A percentile compares a stretch with the other conserved stretches of the same genome.
These are phyloP conservation scores for Malassezia yamatoensis DNA, from an alignment of 1,284 basidiomycete species.

Conservation along the genomic window DNA sequence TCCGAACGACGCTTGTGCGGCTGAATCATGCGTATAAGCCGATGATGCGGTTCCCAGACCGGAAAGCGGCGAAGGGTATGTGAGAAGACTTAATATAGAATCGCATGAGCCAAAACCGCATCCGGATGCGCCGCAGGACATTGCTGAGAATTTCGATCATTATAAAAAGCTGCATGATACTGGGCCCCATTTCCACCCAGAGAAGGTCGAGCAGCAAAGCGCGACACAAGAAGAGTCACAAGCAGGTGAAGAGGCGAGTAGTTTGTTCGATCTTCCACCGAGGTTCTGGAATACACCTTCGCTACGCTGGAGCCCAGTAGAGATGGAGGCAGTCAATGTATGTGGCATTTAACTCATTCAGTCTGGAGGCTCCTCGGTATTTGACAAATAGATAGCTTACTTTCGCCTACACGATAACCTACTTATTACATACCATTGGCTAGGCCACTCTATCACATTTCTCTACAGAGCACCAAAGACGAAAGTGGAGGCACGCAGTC, in stretches of 20 bases:
- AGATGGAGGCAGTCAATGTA: conserved; percentile 45
- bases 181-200: conserved; percentile 43
- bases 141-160: conserved; percentile 30
- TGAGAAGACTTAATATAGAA: conserved; percentile 13
- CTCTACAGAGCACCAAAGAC: too few species aligned
- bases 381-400: background rate
- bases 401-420: background rate
- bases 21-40: conserved; percentile 31
- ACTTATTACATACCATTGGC: too few species aligned
- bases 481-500: too few species aligned
- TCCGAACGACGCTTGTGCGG: conserved; percentile 26
- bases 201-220: conserved; percentile 22
- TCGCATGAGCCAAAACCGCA: conserved; percentile 38
- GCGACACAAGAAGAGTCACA: background rate
- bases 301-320: conserved; percentile 25
- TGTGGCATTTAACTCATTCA: conserved; percentile 3
- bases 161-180: conserved; percentile 35
- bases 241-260: conserved; percentile 16
- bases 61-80: conserved; percentile 30
- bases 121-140: conserved; percentile 35
- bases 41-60: conserved; percentile 35
- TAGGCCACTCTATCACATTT: too few species aligned
- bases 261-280: conserved; percentile 25
- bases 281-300: conserved; percentile 42
- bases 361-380: conserved; percentile 14